A percentile compares a stretch with the other conserved stretches of the same genome.
Evolutionary conservation across 2,329 filamentous ascomycete genomes (phyloP).

Genomic region (Aaosphaeria arxii): DNA sequence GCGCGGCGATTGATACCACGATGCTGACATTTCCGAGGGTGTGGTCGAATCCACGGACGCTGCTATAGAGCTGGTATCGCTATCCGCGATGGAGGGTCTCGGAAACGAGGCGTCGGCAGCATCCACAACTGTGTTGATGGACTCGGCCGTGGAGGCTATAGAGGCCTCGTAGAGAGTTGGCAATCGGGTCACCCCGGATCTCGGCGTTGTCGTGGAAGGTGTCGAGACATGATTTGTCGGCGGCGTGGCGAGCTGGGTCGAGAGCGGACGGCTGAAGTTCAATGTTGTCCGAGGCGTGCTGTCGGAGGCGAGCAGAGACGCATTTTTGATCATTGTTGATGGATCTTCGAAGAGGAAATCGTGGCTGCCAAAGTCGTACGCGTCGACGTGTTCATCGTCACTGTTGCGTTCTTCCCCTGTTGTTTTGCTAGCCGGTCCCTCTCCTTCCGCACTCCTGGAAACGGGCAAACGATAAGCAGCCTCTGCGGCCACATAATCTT

Average conservation of each 20-base stretch:
- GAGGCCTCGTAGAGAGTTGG: conserved; percentile 33
- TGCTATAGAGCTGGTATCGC: conserved; percentile 19
- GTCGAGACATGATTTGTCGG: conserved; percentile 2
- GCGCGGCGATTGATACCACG: conserved; percentile 33
- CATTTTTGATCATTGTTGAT: background rate
- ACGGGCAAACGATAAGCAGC: background rate
- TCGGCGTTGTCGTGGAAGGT: background rate
- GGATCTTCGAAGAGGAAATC: conserved; percentile 22
- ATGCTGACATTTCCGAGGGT: conserved; percentile 33
- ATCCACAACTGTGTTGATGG: too few relatives aligned
- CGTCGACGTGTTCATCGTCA: conserved; percentile 6
- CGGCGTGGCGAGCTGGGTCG: background rate
- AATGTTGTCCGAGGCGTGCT: background rate
- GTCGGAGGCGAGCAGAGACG: background rate
- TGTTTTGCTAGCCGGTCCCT: too few relatives aligned
- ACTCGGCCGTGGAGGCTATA: conserved; percentile 7
- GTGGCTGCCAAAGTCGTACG: conserved; percentile 13
- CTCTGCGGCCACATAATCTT: too few relatives aligned
- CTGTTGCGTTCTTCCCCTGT: too few relatives aligned
- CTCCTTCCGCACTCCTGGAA: background rate
- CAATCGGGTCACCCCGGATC: conserved; percentile 15
- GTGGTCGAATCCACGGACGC: conserved; percentile 10
- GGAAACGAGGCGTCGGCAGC: background rate
- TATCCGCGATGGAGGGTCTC: background rate
- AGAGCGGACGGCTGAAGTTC: conserved; percentile 12